Conservation (phyloP, 2,329 filamentous ascomycete genomes). For the Clonostachys rosea region DNA sequence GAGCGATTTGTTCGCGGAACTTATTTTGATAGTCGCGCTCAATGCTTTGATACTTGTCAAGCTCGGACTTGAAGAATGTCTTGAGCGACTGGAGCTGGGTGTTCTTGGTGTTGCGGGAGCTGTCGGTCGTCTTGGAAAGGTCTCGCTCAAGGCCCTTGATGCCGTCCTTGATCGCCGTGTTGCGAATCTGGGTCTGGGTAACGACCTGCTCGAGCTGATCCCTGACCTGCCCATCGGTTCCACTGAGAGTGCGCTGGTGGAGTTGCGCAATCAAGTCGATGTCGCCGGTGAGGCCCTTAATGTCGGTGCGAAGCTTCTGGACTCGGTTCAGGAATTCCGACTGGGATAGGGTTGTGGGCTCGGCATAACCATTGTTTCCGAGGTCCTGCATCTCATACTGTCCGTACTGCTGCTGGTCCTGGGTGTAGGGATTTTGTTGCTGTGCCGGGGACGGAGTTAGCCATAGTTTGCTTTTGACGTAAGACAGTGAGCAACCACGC, state of each 20-base stretch:
- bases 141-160: slow-evolving; percentile 74
- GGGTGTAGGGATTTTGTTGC: slow-evolving; percentile 20
- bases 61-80: slow-evolving; percentile 65
- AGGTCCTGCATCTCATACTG: slow-evolving; percentile 54
- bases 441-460: not conserved
- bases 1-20: slow-evolving; percentile 73
- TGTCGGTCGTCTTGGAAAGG: slow-evolving; percentile 56
- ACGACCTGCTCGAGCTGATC: slow-evolving; percentile 63
- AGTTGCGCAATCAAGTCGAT: slow-evolving; percentile 64
- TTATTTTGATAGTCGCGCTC: slow-evolving; percentile 67
- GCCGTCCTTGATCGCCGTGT: slow-evolving; percentile 72
- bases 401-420: slow-evolving; percentile 23
- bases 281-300: slow-evolving; percentile 60
- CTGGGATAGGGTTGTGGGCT: slow-evolving; percentile 33
- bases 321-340: slow-evolving; percentile 67
- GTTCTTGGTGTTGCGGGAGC: slow-evolving; percentile 60
- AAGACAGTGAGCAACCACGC: slow-evolving; percentile 1
- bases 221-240: slow-evolving; percentile 51
- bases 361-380: slow-evolving; percentile 21
- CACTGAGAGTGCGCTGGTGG: slow-evolving; percentile 68
- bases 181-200: slow-evolving; percentile 65
- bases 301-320: slow-evolving; percentile 61
- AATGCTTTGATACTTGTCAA: slow-evolving; percentile 66
- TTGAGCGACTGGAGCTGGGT: slow-evolving; percentile 67
- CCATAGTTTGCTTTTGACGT: not conserved